phyloP scores from a whole-genome alignment of 1,284 basidiomycete genomes.

The Pyrrhoderma lamaoense region DNA sequence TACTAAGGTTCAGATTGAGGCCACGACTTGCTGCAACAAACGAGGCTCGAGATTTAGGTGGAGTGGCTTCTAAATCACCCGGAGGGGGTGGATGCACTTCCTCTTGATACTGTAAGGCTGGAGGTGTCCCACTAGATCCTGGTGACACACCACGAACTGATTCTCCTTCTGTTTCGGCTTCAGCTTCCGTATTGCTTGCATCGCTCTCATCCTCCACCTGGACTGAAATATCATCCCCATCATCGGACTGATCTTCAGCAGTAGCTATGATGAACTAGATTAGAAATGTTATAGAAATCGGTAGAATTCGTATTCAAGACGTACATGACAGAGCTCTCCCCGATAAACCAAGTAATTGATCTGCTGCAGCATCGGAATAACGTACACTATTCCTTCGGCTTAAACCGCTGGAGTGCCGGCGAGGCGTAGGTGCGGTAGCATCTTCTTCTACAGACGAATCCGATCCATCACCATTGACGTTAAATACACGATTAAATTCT shows the following conservation, averaged over 20 bases:
- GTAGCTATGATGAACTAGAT: constrained; percentile 28
- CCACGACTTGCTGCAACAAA: constrained; percentile 60
- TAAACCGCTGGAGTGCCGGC: constrained; percentile 25
- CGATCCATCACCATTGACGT: constrained; percentile 49
- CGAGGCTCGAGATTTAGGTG: constrained; percentile 44
- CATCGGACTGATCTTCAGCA: constrained; percentile 60
- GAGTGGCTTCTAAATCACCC: constrained; percentile 32
- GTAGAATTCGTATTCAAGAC: constrained; percentile 23
- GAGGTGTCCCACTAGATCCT: constrained; percentile 29
- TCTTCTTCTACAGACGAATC: constrained; percentile 32
- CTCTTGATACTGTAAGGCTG: constrained; percentile 17
- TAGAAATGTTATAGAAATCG: constrained; percentile 17
- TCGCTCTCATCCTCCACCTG: constrained; percentile 59
- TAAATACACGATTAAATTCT: constrained; percentile 87
- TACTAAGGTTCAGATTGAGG: constrained; percentile 43
- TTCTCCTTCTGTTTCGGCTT: constrained; percentile 38
- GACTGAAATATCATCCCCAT: constrained; percentile 56
- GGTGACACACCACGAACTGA: constrained; percentile 40
- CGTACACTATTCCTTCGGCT: constrained; percentile 67
- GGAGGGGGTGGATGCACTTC: constrained; percentile 27
- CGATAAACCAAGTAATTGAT: constrained; percentile 64
- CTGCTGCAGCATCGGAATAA: constrained; percentile 72
- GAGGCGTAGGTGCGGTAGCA: constrained; percentile 30
- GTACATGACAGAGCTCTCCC: constrained; percentile 59
- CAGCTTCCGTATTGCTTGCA: constrained; percentile 41